phyloP scores from a whole-genome alignment of 352 stramenopile genomes.

The Pythium rishiriense region DNA sequence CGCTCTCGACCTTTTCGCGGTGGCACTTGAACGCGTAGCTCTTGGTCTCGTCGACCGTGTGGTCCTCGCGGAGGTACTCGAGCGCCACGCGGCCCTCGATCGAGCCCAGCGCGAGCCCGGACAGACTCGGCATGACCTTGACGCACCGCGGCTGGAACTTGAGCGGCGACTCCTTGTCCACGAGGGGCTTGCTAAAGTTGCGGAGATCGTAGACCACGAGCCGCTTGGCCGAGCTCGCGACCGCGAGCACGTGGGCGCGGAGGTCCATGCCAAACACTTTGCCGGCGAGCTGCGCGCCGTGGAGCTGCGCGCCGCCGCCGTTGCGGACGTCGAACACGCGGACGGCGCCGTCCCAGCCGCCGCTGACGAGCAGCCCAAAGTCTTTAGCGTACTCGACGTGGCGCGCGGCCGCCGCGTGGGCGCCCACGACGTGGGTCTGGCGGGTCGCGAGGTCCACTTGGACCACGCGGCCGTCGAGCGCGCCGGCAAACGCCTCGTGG shows the following conservation, averaged over 20 bases:
- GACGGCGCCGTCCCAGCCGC: conserved; percentile 66
- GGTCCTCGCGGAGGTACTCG: conserved; percentile 87
- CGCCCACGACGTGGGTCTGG: conserved; percentile 34
- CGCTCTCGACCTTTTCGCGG: conserved; percentile 82
- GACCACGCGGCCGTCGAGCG: conserved; percentile 64
- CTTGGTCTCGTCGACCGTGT: conserved; percentile 54
- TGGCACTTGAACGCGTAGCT: conserved; percentile 99
- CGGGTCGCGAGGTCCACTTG: conserved; percentile 60
- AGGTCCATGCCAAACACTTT: conserved; percentile 79
- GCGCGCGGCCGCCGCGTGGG: conserved; percentile 52
- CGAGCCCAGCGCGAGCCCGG: conserved; percentile 91
- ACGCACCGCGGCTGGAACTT: conserved; percentile 93
- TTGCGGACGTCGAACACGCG: conserved; percentile 73
- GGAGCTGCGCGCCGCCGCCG: conserved; percentile 46
- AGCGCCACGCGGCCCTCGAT: conserved; percentile 97
- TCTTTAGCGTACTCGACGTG: conserved; percentile 61
- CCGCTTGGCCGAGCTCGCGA: conserved; percentile 52
- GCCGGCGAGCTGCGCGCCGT: conserved; percentile 39
- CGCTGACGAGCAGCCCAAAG: conserved; percentile 52
- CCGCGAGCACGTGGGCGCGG: conserved; percentile 55
- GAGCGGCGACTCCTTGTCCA: conserved; percentile 75
- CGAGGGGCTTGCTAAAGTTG: conserved; percentile 59
- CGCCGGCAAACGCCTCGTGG: conserved; percentile 68
- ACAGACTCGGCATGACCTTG: conserved; percentile 62
- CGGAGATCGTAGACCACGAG: conserved; percentile 85